phyloP scores from a whole-genome alignment of 345 rosid species.

The Acer campestre region DNA sequence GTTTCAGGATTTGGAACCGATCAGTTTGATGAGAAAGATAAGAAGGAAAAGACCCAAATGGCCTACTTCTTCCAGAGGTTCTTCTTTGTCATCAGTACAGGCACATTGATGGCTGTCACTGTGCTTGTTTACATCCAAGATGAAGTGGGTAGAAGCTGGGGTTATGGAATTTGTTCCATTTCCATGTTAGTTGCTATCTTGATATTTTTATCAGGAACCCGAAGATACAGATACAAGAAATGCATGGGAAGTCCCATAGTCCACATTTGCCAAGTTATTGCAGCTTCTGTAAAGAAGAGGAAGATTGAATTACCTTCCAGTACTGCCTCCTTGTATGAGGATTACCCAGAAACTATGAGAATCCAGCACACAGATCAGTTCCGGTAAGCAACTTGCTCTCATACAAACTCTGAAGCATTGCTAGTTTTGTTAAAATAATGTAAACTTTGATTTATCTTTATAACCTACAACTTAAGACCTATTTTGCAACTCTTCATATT shows the following conservation, averaged over 20 bases:
- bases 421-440: not conserved
- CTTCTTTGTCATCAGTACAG: slow-evolving; percentile 62
- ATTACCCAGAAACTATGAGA: slow-evolving; percentile 44
- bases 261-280: slow-evolving; percentile 73
- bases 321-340: slow-evolving; percentile 53
- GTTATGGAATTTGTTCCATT: slow-evolving; percentile 57
- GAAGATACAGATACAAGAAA: slow-evolving; percentile 72
- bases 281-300: slow-evolving; percentile 62
- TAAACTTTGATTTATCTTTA: not conserved
- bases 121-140: slow-evolving; percentile 67
- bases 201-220: slow-evolving; percentile 61
- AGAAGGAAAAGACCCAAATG: slow-evolving; percentile 59
- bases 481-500: slow-evolving; percentile 6
- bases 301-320: slow-evolving; percentile 47
- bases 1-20: slow-evolving; percentile 69
- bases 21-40: slow-evolving; percentile 67
- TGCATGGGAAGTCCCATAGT: slow-evolving; percentile 77
- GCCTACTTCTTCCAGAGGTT: slow-evolving; percentile 65
- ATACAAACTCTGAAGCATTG: not conserved
- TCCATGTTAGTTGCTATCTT: slow-evolving; percentile 62
- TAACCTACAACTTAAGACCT: too few relatives aligned
- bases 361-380: slow-evolving; percentile 64
- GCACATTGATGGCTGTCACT: slow-evolving; percentile 60
- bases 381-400: slow-evolving; percentile 35
- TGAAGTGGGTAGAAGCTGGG: slow-evolving; percentile 64